Evolutionary conservation across 2,329 filamentous ascomycete genomes (phyloP).

Genomic region (Mycosphaerella sp.): DNA sequence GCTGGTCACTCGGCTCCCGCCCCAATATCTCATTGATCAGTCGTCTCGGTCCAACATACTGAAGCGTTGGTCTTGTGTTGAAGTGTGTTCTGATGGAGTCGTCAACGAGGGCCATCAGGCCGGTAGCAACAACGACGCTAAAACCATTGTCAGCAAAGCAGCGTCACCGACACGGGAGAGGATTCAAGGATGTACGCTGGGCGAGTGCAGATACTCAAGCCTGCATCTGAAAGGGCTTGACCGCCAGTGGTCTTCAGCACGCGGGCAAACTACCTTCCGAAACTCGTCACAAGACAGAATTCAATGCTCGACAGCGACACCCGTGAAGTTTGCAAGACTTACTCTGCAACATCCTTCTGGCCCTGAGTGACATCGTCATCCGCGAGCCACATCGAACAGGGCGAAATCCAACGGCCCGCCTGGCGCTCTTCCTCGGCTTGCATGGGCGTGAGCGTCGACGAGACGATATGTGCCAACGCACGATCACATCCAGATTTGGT

Average conservation of each 20-base stretch:
- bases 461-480: constrained; percentile 76
- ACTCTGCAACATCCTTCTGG: constrained; percentile 81
- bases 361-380: constrained; percentile 63
- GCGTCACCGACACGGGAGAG: neutral
- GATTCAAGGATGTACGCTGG: neutral
- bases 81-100: constrained; percentile 81
- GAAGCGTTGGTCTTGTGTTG: constrained; percentile 51
- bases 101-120: constrained; percentile 79
- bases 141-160: constrained; percentile 8
- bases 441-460: constrained; percentile 64
- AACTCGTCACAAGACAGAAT: neutral
- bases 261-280: neutral
- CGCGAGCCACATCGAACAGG: constrained; percentile 84
- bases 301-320: neutral
- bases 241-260: neutral
- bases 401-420: constrained; percentile 84
- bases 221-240: neutral
- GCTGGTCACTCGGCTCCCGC: constrained; percentile 35
- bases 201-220: neutral
- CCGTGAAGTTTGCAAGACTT: constrained; percentile 38
- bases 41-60: constrained; percentile 56
- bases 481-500: constrained; percentile 58
- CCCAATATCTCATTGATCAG: constrained; percentile 60
- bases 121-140: constrained; percentile 84
- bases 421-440: constrained; percentile 65